Base-by-base conservation (phyloP, 1,139 yeast genomes). In the Taiozyma onychis region DNA sequence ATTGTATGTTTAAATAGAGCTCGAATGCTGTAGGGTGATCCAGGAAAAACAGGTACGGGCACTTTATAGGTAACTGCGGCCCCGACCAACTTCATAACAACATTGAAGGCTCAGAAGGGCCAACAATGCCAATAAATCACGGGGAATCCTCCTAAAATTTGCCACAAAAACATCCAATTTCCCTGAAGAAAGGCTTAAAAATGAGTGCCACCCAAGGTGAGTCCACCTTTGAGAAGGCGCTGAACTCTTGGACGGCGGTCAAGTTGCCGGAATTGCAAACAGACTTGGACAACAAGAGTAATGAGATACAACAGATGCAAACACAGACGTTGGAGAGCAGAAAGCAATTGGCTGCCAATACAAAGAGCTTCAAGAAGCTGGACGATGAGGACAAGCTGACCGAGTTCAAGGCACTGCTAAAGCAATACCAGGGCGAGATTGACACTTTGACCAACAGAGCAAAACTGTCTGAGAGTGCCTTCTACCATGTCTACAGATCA, bases 341-440 rank as follows among this genome's bases (percentile, higher is more conserved):
- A 51, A 88, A 88, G 66, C 80, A 78, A 45, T 72, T 93, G 50
- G 96, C 98, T 0, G 69, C 84, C 2, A 82, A 81, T 61, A 93
- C 98, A 16, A 91, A 90, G 63, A 83, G 80, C 50, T 93, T 91
- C 69, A 81, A 84, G 64, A 88, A 86, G 62, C 69, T 89, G 37
- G 73, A 75, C 0, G 87, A 85, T 53, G 78, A 74, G 5, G 83
- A 77, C 49, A 91, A 89, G 65, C 69, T 90, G 46, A 72, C 58
- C 43, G 83, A 85, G 59, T 71, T 88, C 64, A 88, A 88, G 58
- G 68, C 74, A 6, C 69, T 93, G 44, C 74, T 93, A 54, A 93
- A 91, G 67, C 73, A 81, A 43, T 93, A 93, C 65, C 99, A 93
- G 66, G 78, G 83, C 53, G 97, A 90, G 65, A 87, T 93, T 60